Conservation (phyloP, 2,329 filamentous ascomycete genomes). For the Fusarium buxicola region DNA sequence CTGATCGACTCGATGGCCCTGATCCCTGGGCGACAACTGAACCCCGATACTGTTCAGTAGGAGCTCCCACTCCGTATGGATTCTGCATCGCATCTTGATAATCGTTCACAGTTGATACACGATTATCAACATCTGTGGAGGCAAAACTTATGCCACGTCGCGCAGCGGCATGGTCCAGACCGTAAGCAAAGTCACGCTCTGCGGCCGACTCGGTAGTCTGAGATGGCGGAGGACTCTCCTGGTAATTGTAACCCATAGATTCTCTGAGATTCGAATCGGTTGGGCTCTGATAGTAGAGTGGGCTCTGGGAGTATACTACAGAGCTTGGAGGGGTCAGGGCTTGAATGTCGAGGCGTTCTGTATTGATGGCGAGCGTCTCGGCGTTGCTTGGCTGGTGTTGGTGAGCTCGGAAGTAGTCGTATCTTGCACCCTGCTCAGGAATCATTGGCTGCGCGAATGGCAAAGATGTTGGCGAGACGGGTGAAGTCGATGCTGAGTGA, state of each 20-base stretch:
- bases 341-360: not conserved
- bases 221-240: not conserved
- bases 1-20: not conserved
- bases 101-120: not conserved
- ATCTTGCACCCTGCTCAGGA: not conserved
- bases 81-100: not conserved
- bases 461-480: not conserved
- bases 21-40: not conserved
- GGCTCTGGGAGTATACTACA: not conserved
- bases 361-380: not conserved
- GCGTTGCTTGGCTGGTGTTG: not conserved
- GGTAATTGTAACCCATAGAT: not conserved
- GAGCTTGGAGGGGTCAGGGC: conserved; percentile 7
- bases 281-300: not conserved
- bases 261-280: not conserved
- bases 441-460: not conserved
- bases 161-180: not conserved
- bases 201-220: not conserved
- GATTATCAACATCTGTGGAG: not conserved
- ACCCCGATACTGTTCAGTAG: not conserved
- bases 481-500: not conserved
- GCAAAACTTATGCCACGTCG: too few relatives aligned
- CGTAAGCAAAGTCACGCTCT: not conserved
- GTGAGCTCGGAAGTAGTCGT: not conserved
- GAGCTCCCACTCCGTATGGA: not conserved